These are phyloP conservation scores for Ophiostoma ulmi DNA, from an alignment of 2,329 filamentous ascomycete species.

Conservation along the genomic window DNA sequence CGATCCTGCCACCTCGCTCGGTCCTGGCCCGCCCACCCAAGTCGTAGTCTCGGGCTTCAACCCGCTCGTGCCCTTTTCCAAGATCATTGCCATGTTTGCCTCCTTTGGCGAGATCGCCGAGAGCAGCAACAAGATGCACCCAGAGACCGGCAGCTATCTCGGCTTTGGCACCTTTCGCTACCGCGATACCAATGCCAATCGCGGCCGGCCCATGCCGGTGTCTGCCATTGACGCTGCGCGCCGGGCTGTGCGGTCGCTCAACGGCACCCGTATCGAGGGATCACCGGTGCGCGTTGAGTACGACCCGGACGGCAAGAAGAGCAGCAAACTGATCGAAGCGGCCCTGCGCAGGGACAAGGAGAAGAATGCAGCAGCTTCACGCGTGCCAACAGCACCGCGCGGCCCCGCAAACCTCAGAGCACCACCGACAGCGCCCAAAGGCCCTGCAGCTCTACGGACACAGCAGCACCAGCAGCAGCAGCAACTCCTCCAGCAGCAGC, in stretches of 20 bases:
- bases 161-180: slow-evolving; percentile 91
- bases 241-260: slow-evolving; percentile 69
- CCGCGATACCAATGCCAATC: slow-evolving; percentile 60
- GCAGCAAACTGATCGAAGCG: slow-evolving; percentile 69
- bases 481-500: slow-evolving; percentile 33
- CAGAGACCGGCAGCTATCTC: slow-evolving; percentile 86
- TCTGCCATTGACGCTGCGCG: slow-evolving; percentile 76
- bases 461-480: slow-evolving; percentile 28
- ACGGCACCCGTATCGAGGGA: slow-evolving; percentile 73
- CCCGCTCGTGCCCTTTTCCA: slow-evolving; percentile 73
- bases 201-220: slow-evolving; percentile 49
- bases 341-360: slow-evolving; percentile 65
- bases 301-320: slow-evolving; percentile 82
- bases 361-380: slow-evolving; percentile 35
- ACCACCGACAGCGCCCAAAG: slow-evolving; percentile 81
- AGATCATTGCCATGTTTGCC: slow-evolving; percentile 70
- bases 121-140: slow-evolving; percentile 91
- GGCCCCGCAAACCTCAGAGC: slow-evolving; percentile 53
- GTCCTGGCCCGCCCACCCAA: slow-evolving; percentile 82
- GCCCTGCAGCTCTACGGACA: slow-evolving; percentile 58
- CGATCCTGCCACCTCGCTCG: slow-evolving; percentile 77
- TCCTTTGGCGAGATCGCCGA: slow-evolving; percentile 83
- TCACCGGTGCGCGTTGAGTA: slow-evolving; percentile 75
- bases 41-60: slow-evolving; percentile 96
- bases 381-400: slow-evolving; percentile 35